Evolutionary conservation across 192 early-diverging fungal genomes (phyloP).

Genomic region (Lobulomyces angularis): DNA sequence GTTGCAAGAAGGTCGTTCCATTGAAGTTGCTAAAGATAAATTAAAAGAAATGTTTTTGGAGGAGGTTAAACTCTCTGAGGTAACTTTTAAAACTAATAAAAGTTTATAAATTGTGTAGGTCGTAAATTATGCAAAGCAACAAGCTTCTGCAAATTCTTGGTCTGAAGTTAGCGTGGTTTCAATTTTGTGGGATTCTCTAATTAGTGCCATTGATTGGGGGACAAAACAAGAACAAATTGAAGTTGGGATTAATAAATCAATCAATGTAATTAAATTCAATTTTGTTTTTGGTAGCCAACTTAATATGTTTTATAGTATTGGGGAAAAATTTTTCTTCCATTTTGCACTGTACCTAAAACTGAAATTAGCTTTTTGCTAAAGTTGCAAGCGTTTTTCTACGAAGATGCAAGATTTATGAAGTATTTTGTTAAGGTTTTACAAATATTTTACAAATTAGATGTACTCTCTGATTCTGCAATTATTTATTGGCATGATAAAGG

Average conservation of each 20-base stretch:
- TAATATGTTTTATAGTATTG: conserved; percentile 35
- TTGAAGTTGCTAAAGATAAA: conserved; percentile 47
- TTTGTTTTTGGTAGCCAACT: neutral
- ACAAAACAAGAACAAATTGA: conserved; percentile 77
- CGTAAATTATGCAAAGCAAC: conserved; percentile 46
- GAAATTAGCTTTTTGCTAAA: conserved; percentile 77
- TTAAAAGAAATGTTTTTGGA: conserved; percentile 45
- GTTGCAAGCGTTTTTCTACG: conserved; percentile 76
- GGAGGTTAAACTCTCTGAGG: conserved; percentile 32
- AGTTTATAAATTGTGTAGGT: conserved; percentile 28
- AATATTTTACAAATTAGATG: conserved; percentile 79
- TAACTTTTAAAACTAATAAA: neutral
- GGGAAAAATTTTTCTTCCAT: conserved; percentile 59
- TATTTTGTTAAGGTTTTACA: conserved; percentile 71
- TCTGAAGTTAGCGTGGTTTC: conserved; percentile 60
- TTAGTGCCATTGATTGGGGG: conserved; percentile 66
- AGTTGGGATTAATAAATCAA: conserved; percentile 33
- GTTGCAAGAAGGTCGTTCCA: conserved; percentile 52
- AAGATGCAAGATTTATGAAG: conserved; percentile 79
- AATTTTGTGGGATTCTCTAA: conserved; percentile 73
- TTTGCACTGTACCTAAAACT: conserved; percentile 66
- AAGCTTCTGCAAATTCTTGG: conserved; percentile 56
- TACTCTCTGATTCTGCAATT: conserved; percentile 80
- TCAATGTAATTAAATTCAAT: conserved; percentile 10
- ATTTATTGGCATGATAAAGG: conserved; percentile 93